Base-by-base conservation (phyloP, 495 filamentous ascomycete species). In the Penicillium maclennaniae region DNA sequence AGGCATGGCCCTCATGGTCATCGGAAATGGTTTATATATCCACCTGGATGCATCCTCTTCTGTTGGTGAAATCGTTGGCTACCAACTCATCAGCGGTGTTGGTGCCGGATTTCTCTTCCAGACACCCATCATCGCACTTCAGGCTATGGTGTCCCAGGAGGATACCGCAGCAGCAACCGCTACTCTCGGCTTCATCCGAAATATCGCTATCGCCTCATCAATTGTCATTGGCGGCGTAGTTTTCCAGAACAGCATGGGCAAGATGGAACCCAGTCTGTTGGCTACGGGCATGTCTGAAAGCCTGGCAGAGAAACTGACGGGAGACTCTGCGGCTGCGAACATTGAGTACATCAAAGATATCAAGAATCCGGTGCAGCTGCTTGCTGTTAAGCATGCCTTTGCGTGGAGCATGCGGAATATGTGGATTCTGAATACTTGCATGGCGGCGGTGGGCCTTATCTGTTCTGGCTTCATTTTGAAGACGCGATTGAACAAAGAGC, bases 171-270 rank as follows among this genome's bases (percentile, higher is more conserved):
- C 86, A 0, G 91, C 88, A 3, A 93, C 88, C 0, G 83, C 83
- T 0, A 89, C 88, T 0, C 86, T 90, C 48, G 78, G 81, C 1
- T 92, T 92, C 64, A 73, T 88, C 31, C 81, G 89, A 4, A 85
- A 87, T 56, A 70, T 96, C 6, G 83, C 82, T 1, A 88, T 84
- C 0, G 76, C 86, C 12, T 79, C 87, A 20, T 85, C 83, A 7
- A 82, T 93, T 23, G 88, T 91, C 19, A 79, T 93, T 21, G 91
- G 91, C 15, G 82, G 87, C 14, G 87, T 91, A 2, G 82, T 96
- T 26, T 95, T 95, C 64, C 78, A 81, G 55, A 83, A 84, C 48
- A 71, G 80, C 40, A 86, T 87, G 83, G 47, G 61, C 17, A 45
- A 60, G 31, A 75, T 63, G 39, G 61, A 62, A 5, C 37, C 67